Conservation (phyloP, 306 rosid species). For the Rosa lucieae region DNA sequence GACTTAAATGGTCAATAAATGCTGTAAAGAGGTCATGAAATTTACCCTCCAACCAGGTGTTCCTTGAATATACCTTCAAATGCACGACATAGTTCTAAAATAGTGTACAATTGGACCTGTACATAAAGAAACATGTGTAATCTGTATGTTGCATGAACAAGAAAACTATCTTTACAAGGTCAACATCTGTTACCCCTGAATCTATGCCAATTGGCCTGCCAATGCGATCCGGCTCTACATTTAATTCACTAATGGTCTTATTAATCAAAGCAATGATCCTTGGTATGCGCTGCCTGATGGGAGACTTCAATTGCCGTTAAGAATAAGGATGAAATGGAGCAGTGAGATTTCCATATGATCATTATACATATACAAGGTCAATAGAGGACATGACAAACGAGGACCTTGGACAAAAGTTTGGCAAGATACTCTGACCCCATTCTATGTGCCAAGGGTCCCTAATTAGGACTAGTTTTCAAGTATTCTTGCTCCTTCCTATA, state of each 20-base stretch:
- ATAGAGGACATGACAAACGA: conserved; percentile 14
- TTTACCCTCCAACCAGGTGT: no score
- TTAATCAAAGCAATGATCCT: conserved; percentile 91
- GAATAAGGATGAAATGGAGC: conserved; percentile 26
- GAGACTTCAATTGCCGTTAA: conserved; percentile 46
- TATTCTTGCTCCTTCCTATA: conserved; percentile 92
- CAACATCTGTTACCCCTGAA: no score
- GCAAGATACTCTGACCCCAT: conserved; percentile 99
- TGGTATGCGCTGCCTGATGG: conserved; percentile 97
- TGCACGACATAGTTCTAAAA: no score
- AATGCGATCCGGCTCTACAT: no score
- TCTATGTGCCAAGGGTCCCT: conserved; percentile 94
- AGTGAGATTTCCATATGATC: conserved; percentile 17
- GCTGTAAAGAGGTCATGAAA: no score
- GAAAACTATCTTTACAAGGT: no score
- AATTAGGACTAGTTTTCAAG: conserved; percentile 93
- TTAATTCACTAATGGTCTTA: conserved; percentile 89
- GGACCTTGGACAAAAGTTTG: conserved; percentile 88
- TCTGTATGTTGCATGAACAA: no score
- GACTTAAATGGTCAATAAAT: no score
- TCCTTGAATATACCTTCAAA: no score
- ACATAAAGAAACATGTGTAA: no score
- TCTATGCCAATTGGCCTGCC: no score
- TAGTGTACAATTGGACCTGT: no score
- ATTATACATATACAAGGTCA: conserved; percentile 3